Conservation (phyloP, 1,139 yeast species). For the Hyphopichia fennica region DNA sequence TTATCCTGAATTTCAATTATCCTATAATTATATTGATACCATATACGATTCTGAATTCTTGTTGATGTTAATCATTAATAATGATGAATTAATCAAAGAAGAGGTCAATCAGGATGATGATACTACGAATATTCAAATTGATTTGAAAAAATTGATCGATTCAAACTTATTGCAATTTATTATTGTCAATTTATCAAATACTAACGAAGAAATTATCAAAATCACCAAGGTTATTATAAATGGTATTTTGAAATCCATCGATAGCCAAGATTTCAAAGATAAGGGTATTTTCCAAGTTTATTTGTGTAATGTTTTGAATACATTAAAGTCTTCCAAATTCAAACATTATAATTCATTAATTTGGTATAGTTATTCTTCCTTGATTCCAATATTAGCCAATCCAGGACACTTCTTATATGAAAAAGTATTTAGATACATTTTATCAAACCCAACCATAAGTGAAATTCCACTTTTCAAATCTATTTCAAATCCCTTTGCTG, state of each 20-base stretch:
- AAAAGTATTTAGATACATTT: conserved; percentile 58
- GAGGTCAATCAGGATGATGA: conserved; percentile 30
- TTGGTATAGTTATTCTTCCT: conserved; percentile 49
- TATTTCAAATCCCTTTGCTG: conserved; percentile 35
- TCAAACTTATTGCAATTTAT: conserved; percentile 58
- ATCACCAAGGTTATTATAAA: conserved; percentile 39
- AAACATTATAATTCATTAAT: conserved; percentile 30
- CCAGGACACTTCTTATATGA: conserved; percentile 79
- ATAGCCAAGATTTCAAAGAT: conserved; percentile 53
- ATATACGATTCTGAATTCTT: conserved; percentile 65
- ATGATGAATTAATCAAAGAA: conserved; percentile 47
- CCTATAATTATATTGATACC: conserved; percentile 15
- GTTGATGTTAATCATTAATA: conserved; percentile 55
- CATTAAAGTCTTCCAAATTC: conserved; percentile 29
- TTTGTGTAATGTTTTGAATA: conserved; percentile 59
- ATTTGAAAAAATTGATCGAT: conserved; percentile 59
- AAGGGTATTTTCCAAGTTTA: conserved; percentile 56
- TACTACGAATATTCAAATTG: conserved; percentile 32
- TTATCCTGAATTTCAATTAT: not conserved
- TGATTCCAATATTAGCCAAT: conserved; percentile 57
- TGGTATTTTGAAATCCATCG: conserved; percentile 40
- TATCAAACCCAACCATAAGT: conserved; percentile 55
- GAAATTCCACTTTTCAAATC: conserved; percentile 68
- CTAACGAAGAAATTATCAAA: conserved; percentile 10
- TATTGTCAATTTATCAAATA: conserved; percentile 45